phyloP scores from a whole-genome alignment of 2,329 filamentous ascomycete genomes.

The Sporothrix brasiliensis region DNA sequence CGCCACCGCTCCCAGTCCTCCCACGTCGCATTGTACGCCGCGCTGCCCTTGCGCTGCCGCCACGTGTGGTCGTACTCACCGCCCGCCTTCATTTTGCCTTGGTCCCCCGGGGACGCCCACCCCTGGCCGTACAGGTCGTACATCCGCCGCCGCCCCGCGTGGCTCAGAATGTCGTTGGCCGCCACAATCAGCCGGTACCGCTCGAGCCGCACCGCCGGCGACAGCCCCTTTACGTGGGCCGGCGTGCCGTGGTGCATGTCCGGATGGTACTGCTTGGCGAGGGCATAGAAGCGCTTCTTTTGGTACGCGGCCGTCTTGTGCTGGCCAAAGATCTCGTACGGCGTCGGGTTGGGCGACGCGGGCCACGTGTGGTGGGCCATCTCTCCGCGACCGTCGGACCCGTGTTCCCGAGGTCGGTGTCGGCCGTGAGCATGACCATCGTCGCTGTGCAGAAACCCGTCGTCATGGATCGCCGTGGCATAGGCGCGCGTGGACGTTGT shows the following conservation, averaged over 20 bases:
- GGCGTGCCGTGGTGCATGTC: constrained; percentile 58
- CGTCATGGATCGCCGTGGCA: constrained; percentile 29
- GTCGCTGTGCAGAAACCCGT: neutral
- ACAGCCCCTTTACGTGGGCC: constrained; percentile 50
- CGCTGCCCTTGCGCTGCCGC: constrained; percentile 52
- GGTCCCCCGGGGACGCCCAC: constrained; percentile 58
- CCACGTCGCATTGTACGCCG: constrained; percentile 83
- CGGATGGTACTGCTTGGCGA: constrained; percentile 96
- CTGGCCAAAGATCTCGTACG: constrained; percentile 82
- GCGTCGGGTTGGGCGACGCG: constrained; percentile 61
- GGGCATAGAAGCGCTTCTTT: constrained; percentile 82
- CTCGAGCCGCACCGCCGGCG: constrained; percentile 71
- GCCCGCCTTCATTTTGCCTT: constrained; percentile 49
- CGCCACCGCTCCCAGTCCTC: constrained; percentile 94
- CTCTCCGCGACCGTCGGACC: neutral
- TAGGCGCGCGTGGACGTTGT: neutral
- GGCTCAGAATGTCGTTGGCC: constrained; percentile 84
- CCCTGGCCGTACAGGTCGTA: constrained; percentile 84
- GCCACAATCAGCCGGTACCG: constrained; percentile 87
- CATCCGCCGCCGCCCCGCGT: constrained; percentile 73
- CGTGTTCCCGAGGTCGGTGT: neutral
- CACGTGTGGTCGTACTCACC: constrained; percentile 53
- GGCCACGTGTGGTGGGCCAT: constrained; percentile 15
- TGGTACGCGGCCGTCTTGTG: constrained; percentile 67
- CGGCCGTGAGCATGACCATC: neutral